Conservation (phyloP, 2,329 filamentous ascomycete genomes). For the Fusarium marasasianum region DNA sequence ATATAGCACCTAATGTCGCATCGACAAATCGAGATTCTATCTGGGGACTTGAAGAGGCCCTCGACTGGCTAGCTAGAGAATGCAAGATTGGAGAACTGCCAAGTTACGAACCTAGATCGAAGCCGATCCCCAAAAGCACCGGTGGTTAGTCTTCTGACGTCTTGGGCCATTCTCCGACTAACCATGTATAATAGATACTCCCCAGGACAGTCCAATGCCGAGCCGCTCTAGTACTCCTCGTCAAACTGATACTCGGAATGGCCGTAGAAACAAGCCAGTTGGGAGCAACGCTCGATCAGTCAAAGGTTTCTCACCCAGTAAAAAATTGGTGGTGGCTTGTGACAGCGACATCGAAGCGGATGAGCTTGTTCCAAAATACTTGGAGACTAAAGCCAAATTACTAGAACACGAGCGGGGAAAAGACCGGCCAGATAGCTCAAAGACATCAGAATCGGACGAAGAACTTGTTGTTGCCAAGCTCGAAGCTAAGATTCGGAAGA, state of each 20-base stretch:
- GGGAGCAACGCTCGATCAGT: constrained; percentile 35
- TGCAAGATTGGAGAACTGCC: constrained; percentile 75
- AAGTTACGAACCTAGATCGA: constrained; percentile 66
- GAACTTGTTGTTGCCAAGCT: constrained; percentile 69
- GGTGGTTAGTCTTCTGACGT: constrained; percentile 27
- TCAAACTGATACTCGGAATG: constrained; percentile 41
- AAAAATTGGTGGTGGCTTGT: constrained; percentile 60
- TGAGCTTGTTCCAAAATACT: constrained; percentile 77
- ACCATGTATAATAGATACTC: constrained; percentile 52
- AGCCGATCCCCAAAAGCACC: constrained; percentile 51
- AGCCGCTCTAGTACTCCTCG: constrained; percentile 62
- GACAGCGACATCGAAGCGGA: constrained; percentile 80
- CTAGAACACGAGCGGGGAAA: constrained; percentile 65
- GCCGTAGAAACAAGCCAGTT: constrained; percentile 49
- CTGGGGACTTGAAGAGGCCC: constrained; percentile 86
- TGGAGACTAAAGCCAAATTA: constrained; percentile 77
- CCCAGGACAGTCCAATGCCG: constrained; percentile 58
- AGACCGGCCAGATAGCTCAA: constrained; percentile 27
- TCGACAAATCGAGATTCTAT: constrained; percentile 69
- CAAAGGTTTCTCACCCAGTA: constrained; percentile 47
- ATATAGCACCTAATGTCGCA: constrained; percentile 71
- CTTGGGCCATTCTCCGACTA: background rate
- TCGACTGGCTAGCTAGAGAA: constrained; percentile 91
- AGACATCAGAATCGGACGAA: constrained; percentile 35
- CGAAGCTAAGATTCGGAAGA: constrained; percentile 76